phyloP scores from a whole-genome alignment of 2,329 filamentous ascomycete species.

The Cercospora citrullina region DNA sequence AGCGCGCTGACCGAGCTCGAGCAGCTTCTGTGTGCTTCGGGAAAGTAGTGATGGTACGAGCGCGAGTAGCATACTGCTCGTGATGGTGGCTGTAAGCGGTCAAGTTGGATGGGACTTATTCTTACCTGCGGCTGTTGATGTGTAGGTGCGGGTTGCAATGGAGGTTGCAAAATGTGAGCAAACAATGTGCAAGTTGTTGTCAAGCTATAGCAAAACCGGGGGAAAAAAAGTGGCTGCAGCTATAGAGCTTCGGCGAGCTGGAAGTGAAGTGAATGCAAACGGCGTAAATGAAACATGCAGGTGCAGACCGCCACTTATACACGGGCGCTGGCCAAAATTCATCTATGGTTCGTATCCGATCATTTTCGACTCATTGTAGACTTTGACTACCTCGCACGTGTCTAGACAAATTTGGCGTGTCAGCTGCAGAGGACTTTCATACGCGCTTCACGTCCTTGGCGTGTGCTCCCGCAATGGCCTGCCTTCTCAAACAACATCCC shows the following conservation, averaged over 20 bases:
- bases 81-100: not conserved
- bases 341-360: no score
- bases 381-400: not conserved
- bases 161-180: not conserved
- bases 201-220: not conserved
- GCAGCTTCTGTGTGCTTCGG: not conserved
- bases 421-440: not conserved
- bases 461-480: conserved; percentile 3
- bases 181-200: not conserved
- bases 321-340: no score
- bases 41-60: not conserved
- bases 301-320: not conserved
- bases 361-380: not conserved
- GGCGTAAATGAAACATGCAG: conserved; percentile 10
- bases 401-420: conserved; percentile 12
- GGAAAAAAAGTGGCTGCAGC: not conserved
- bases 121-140: not conserved
- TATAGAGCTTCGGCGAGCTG: not conserved
- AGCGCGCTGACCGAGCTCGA: not conserved
- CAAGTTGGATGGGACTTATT: not conserved
- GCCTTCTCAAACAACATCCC: conserved; percentile 1
- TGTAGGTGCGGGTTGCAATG: not conserved
- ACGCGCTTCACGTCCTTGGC: conserved; percentile 20
- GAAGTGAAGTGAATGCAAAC: conserved; percentile 13
- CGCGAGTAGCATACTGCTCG: not conserved